These are phyloP conservation scores for Cupressus sempervirens DNA, from an alignment of 75 land plant genomes.

Conservation along the genomic window DNA sequence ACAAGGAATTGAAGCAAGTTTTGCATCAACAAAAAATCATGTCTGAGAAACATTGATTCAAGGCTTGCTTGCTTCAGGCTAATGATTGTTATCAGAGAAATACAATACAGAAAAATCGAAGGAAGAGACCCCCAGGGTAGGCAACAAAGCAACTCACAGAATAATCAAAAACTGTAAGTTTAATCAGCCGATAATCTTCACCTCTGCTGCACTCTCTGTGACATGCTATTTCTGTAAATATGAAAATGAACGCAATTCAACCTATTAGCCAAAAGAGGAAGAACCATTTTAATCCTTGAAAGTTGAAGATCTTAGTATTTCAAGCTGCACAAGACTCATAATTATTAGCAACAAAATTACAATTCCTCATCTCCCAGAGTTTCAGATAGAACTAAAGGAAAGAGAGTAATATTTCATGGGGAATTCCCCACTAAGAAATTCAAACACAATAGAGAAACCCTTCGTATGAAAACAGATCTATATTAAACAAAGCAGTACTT, in stretches of 20 bases:
- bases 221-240: constrained; percentile 64
- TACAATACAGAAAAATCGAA: background rate
- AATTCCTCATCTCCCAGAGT: background rate
- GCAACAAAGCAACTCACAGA: constrained; percentile 35
- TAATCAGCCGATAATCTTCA: constrained; percentile 88
- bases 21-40: background rate
- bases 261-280: background rate
- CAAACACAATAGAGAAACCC: background rate
- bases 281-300: background rate
- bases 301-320: background rate
- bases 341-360: background rate
- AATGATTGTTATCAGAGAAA: background rate
- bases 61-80: background rate
- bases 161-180: constrained; percentile 78
- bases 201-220: constrained; percentile 98
- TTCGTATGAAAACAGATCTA: background rate
- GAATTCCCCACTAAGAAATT: background rate
- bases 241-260: constrained; percentile 6
- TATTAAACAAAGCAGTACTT: background rate
- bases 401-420: background rate
- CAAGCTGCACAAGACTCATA: background rate
- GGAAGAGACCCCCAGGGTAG: background rate
- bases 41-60: background rate
- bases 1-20: background rate
- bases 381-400: background rate